Evolutionary conservation across 2,329 filamentous ascomycete species (phyloP).

Genomic region (Aspergillus vadensis): DNA sequence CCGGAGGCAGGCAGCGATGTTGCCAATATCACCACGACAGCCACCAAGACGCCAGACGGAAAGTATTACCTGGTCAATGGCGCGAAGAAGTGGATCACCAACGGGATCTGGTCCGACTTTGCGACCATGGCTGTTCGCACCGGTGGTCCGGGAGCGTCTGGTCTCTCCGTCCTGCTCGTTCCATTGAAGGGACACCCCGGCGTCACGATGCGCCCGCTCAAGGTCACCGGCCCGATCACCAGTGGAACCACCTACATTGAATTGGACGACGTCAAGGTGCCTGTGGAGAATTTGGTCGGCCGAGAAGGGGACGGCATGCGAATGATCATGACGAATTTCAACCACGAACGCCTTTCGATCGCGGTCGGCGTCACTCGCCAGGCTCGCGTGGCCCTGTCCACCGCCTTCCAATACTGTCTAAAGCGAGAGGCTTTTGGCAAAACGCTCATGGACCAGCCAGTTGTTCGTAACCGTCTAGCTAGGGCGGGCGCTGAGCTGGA

Average conservation of each 20-base stretch:
- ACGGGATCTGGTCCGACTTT: constrained; percentile 70
- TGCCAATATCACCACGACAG: constrained; percentile 70
- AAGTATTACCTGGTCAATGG: constrained; percentile 72
- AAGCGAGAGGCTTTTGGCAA: constrained; percentile 70
- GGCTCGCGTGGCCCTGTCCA: constrained; percentile 60
- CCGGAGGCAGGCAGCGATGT: constrained; percentile 74
- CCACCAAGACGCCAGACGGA: constrained; percentile 62
- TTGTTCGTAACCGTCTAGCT: constrained; percentile 71
- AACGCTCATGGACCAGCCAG: constrained; percentile 71
- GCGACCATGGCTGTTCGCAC: constrained; percentile 73
- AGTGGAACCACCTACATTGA: constrained; percentile 76
- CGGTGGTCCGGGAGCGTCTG: constrained; percentile 63
- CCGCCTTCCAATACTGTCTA: constrained; percentile 64
- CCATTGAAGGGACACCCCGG: constrained; percentile 68
- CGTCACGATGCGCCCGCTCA: constrained; percentile 68
- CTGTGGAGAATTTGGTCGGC: constrained; percentile 69
- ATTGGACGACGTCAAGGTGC: constrained; percentile 73
- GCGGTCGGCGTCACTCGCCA: constrained; percentile 65
- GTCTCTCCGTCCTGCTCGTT: constrained; percentile 68
- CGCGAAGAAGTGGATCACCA: constrained; percentile 79
- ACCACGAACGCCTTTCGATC: constrained; percentile 72
- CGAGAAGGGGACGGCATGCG: constrained; percentile 71
- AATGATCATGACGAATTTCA: constrained; percentile 78
- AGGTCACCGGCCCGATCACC: constrained; percentile 65
- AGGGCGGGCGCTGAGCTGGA: constrained; percentile 70